A percentile compares a stretch with the other conserved stretches of the same genome.
These are phyloP conservation scores for Xylaria sp. DNA, from an alignment of 2,329 filamentous ascomycete genomes.

Conservation along the genomic window DNA sequence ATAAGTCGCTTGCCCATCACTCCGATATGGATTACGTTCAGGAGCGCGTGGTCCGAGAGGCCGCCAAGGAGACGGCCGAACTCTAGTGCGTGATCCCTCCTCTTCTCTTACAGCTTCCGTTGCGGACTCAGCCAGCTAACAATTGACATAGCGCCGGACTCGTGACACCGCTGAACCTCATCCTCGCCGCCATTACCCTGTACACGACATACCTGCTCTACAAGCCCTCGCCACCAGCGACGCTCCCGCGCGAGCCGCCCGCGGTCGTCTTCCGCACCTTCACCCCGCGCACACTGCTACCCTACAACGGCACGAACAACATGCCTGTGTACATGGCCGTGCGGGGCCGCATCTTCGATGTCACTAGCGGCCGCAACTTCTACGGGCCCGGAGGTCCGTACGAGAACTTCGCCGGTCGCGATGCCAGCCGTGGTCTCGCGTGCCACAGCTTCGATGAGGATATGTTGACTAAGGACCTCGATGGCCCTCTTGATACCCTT, in stretches of 20 bases:
- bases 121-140: slow-evolving; percentile 15
- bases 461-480: slow-evolving; percentile 92
- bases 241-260: slow-evolving; percentile 64
- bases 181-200: slow-evolving; percentile 66
- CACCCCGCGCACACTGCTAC: slow-evolving; percentile 83
- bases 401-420: slow-evolving; percentile 93
- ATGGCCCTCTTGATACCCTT: slow-evolving; percentile 82
- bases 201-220: slow-evolving; percentile 69
- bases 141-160: slow-evolving; percentile 54
- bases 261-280: slow-evolving; percentile 74
- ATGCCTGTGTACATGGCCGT: slow-evolving; percentile 90
- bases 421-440: slow-evolving; percentile 88
- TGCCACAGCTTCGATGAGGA: slow-evolving; percentile 93
- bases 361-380: slow-evolving; percentile 86
- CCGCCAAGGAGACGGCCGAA: slow-evolving; percentile 53
- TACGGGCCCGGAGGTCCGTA: slow-evolving; percentile 97
- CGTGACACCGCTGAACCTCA: slow-evolving; percentile 71
- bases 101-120: slow-evolving; percentile 5
- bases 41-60: slow-evolving; percentile 65
- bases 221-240: slow-evolving; percentile 59
- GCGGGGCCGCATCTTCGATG: slow-evolving; percentile 90
- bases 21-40: slow-evolving; percentile 67
- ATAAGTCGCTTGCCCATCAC: neutral
- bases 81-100: slow-evolving; percentile 31
- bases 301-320: slow-evolving; percentile 81